phyloP scores from a whole-genome alignment of 768 basidiomycete species.

The Suillus occidentalis region DNA sequence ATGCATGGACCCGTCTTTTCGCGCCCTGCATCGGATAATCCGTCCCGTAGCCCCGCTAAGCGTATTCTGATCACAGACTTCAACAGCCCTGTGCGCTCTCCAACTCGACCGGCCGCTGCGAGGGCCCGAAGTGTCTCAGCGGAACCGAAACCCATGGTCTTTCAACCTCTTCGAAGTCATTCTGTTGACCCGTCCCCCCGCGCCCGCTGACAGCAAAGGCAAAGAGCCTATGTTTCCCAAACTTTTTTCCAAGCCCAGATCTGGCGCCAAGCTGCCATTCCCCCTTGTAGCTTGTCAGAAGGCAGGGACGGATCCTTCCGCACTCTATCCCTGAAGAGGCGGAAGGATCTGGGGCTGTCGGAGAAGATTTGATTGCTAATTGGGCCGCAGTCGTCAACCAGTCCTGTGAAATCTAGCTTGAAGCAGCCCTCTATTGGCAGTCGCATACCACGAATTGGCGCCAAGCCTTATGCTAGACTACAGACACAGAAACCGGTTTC shows the following conservation, averaged over 20 bases:
- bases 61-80: constrained; percentile 31
- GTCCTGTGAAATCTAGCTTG: constrained; percentile 42
- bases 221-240: constrained; percentile 25
- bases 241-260: constrained; percentile 8
- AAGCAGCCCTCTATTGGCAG: constrained; percentile 50
- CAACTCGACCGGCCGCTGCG: constrained; percentile 16
- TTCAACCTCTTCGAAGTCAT: constrained; percentile 23
- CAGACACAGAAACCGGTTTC: constrained; percentile 4
- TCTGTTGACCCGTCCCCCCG: constrained; percentile 29
- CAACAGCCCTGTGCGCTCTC: constrained; percentile 31
- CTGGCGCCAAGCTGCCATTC: constrained; percentile 26
- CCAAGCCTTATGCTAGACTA: constrained; percentile 58
- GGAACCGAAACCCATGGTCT: constrained; percentile 30
- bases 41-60: constrained; percentile 35
- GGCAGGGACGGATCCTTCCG: constrained; percentile 19
- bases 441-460: constrained; percentile 59
- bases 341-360: constrained; percentile 11
- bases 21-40: constrained; percentile 41
- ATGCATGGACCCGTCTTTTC: constrained; percentile 38
- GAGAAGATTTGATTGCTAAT: constrained; percentile 15
- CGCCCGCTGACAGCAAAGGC: constrained; percentile 11
- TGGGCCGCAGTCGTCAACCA: constrained; percentile 19
- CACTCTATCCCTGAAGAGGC: constrained; percentile 36
- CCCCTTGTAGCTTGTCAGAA: constrained; percentile 27
- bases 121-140: constrained; percentile 35